Evolutionary conservation across 129 eudicot species (phyloP).

Genomic region (Saposhnikovia divaricata): DNA sequence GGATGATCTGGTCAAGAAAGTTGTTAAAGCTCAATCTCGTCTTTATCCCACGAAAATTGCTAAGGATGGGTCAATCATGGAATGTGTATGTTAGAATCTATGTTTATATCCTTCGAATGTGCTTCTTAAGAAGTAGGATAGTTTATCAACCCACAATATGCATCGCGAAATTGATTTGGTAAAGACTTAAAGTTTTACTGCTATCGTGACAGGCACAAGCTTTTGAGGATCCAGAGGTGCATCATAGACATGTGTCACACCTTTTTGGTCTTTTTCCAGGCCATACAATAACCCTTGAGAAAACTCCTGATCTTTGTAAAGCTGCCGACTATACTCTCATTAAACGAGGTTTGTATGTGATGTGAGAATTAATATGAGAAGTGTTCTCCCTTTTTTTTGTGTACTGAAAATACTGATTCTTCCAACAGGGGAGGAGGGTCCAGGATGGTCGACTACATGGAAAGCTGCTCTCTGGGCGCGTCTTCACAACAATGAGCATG

Average conservation of each 20-base stretch:
- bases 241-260: constrained; percentile 85
- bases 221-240: constrained; percentile 79
- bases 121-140: not conserved
- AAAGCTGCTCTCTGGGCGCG: constrained; percentile 88
- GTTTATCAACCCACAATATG: too few species aligned
- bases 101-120: not conserved
- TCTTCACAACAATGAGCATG: constrained; percentile 62
- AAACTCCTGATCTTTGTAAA: constrained; percentile 73
- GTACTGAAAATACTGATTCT: not conserved
- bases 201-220: constrained; percentile 47
- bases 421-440: constrained; percentile 79
- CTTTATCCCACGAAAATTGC: constrained; percentile 60
- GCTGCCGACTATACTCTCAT: constrained; percentile 50
- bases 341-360: constrained; percentile 63
- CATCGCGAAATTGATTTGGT: not conserved
- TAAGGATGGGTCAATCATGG: constrained; percentile 78
- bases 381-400: too few species aligned
- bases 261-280: constrained; percentile 79
- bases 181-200: not conserved
- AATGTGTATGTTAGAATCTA: constrained; percentile 47
- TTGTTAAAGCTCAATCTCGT: constrained; percentile 57
- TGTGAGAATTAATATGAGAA: not conserved
- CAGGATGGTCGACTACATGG: constrained; percentile 98
- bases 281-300: constrained; percentile 63
- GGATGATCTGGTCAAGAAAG: constrained; percentile 46